Evolutionary conservation across 495 filamentous ascomycete genomes (phyloP), one percentile per base, ranked within the genome.

Genomic region (Letharia lupina): DNA sequence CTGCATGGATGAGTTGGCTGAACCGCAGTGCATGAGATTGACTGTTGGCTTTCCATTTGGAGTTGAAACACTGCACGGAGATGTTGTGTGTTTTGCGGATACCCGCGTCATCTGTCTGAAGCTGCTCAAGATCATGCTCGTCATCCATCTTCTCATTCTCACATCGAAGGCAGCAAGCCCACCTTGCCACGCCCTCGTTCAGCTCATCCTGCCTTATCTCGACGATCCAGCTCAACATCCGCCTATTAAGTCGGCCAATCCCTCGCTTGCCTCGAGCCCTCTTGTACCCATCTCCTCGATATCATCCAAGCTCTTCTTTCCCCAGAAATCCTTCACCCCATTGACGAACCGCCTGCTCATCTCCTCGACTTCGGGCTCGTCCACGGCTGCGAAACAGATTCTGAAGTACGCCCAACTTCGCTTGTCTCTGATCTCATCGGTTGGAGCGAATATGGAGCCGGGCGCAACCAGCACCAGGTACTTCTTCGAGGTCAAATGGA

Each of bases 321-420:
- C 76, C 88, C 89, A 96, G 73, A 96, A 96, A 31, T 76, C 78
- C 61, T 83, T 78, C 57, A 90, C 81, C 0, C 87, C 93, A 23
- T 85, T 78, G 4, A 83, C 84, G 70, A 95, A 85, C 63, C 88
- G 73, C 69, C 81, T 71, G 10, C 83, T 86, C 58, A 84, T 81
- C 16, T 70, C 67, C 31, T 77, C 79, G 33, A 96, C 79, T 56
- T 88, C 85, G 6, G 89, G 85, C 62, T 87, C 86, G 42, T 83
- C 76, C 72, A 91, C 86, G 11, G 91, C 92, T 18, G 91, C 90
- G 77, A 96, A 96, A 75, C 92, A 94, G 18, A 96, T 68, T n/a
- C 93, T 77, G 70, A 84, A 84, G 70, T 82, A 93, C 64, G 79
- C 80, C 81, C 85, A 90, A 3, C 84, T 86, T 33, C 80, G 74